Percentiles rank a stretch among this genome's conserved stretches.
Evolutionary conservation across 1,284 basidiomycete species (phyloP).

Genomic region (Trichosporon ovoides): DNA sequence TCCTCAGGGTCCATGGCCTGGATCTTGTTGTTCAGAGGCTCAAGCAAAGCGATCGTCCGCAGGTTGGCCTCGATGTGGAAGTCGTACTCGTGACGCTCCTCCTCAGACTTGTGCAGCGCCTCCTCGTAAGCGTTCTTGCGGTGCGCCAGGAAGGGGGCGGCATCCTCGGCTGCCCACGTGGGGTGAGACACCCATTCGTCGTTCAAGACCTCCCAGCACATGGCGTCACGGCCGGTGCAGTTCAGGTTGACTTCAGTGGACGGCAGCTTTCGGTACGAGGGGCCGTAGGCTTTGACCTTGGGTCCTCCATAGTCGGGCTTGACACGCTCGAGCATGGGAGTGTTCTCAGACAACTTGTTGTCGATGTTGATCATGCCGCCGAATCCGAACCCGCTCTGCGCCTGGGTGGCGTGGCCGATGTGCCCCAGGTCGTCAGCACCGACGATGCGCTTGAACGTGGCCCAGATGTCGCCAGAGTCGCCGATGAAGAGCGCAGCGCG

Average conservation of each 20-base stretch:
- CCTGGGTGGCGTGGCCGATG: constrained; percentile 64
- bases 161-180: constrained; percentile 92
- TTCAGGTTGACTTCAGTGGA: constrained; percentile 78
- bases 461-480: constrained; percentile 68
- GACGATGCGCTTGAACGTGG: constrained; percentile 80
- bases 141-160: constrained; percentile 86
- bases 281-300: constrained; percentile 58
- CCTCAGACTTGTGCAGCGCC: constrained; percentile 91
- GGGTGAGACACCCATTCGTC: constrained; percentile 97
- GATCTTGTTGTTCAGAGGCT: constrained; percentile 81
- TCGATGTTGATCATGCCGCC: constrained; percentile 51
- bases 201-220: constrained; percentile 94
- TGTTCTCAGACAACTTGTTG: constrained; percentile 52
- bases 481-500: constrained; percentile 72
- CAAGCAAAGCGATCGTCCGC: constrained; percentile 86
- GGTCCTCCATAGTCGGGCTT: constrained; percentile 51
- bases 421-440: constrained; percentile 69
- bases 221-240: constrained; percentile 90
- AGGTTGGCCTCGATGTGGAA: constrained; percentile 90
- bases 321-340: constrained; percentile 60
- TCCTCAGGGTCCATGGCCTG: constrained; percentile 87
- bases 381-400: constrained; percentile 51
- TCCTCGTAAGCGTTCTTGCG: constrained; percentile 98
- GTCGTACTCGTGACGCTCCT: constrained; percentile 97
- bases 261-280: constrained; percentile 87